A percentile compares a stretch with the other conserved stretches of the same genome.
These are phyloP conservation scores for Alternaria sp. DNA, from an alignment of 2,329 filamentous ascomycete genomes.

Conservation along the genomic window DNA sequence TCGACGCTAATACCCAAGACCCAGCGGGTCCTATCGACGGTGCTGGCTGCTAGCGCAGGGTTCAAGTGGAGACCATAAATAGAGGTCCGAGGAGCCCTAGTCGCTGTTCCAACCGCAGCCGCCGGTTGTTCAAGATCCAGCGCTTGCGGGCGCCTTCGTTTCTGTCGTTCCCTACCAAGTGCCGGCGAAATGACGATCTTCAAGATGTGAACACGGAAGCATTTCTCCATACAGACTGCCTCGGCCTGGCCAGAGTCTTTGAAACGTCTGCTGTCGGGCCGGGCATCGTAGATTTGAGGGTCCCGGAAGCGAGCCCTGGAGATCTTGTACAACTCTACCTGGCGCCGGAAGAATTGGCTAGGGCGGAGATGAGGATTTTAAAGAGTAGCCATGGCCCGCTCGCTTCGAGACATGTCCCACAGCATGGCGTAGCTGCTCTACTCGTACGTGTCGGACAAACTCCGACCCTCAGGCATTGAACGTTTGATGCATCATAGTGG, in stretches of 20 bases:
- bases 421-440: conserved; percentile 1
- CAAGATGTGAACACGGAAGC: conserved; percentile 12
- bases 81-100: conserved; percentile 2
- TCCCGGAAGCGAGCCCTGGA: conserved; percentile 14
- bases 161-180: background rate
- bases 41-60: conserved; percentile 9
- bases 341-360: conserved; percentile 27
- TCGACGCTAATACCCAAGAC: conserved; percentile 8
- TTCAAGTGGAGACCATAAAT: conserved; percentile 9
- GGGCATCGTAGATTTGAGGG: conserved; percentile 7
- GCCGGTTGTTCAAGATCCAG: conserved; percentile 10
- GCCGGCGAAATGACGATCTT: conserved; percentile 1
- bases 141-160: background rate
- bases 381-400: conserved; percentile 16
- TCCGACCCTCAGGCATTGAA: conserved; percentile 8
- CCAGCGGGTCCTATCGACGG: conserved; percentile 10
- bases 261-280: conserved; percentile 14
- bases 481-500: background rate
- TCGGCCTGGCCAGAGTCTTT: conserved; percentile 15
- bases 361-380: conserved; percentile 18
- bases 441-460: conserved; percentile 1
- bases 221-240: conserved; percentile 15
- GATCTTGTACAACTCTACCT: conserved; percentile 10
- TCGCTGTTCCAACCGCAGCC: conserved; percentile 6
- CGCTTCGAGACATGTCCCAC: conserved; percentile 14